These are phyloP conservation scores for Phymatotrichopsis omnivora DNA, from an alignment of 2,329 filamentous ascomycete genomes.

Conservation along the genomic window DNA sequence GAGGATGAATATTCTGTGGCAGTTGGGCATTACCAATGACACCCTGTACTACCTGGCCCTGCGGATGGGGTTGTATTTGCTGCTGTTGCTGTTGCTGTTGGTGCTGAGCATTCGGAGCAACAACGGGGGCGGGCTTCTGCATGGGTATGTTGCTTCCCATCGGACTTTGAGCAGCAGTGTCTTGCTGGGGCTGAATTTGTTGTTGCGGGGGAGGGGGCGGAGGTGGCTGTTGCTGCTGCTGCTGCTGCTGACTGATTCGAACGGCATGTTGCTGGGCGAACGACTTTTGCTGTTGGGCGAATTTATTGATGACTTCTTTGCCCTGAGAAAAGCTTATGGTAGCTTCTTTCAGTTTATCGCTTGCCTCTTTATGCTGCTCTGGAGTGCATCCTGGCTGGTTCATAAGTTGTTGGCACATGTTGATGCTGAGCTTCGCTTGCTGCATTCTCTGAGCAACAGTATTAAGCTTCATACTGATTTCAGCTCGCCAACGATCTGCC, in stretches of 20 bases:
- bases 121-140: constrained; percentile 17
- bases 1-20: constrained; percentile 21
- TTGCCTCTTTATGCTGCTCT: constrained; percentile 17
- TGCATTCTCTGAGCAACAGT: constrained; percentile 24
- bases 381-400: constrained; percentile 13
- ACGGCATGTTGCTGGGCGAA: constrained; percentile 21
- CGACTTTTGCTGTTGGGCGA: constrained; percentile 25
- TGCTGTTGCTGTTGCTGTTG: constrained; percentile 15
- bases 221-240: constrained; percentile 35
- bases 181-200: constrained; percentile 23
- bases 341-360: constrained; percentile 15
- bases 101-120: constrained; percentile 11
- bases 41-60: constrained; percentile 16
- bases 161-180: constrained; percentile 25
- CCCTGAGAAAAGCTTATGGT: constrained; percentile 17
- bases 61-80: constrained; percentile 12
- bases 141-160: constrained; percentile 6
- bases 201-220: constrained; percentile 17
- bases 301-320: constrained; percentile 24
- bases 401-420: constrained; percentile 3
- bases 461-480: constrained; percentile 22
- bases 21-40: constrained; percentile 15
- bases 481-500: constrained; percentile 23
- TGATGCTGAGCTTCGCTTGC: constrained; percentile 17
- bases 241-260: too few species aligned